phyloP scores from a whole-genome alignment of 2,329 filamentous ascomycete genomes.

The Cercospora beticola region DNA sequence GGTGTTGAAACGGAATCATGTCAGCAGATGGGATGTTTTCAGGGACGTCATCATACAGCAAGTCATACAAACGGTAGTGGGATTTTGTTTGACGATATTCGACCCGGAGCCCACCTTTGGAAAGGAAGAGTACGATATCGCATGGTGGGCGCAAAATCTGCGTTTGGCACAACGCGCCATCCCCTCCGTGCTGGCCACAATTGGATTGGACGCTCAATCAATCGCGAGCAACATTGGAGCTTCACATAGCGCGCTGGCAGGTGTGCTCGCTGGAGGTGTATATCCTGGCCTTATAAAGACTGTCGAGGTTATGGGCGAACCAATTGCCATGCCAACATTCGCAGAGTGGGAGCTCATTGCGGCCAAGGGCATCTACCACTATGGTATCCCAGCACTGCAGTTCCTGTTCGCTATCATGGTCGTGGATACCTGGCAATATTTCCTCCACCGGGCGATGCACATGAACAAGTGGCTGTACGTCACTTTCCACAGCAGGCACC shows the following conservation, averaged over 20 bases:
- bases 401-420: constrained; percentile 71
- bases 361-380: constrained; percentile 78
- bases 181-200: constrained; percentile 65
- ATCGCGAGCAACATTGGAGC: constrained; percentile 73
- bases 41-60: constrained; percentile 92
- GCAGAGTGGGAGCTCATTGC: constrained; percentile 75
- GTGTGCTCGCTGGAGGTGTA: constrained; percentile 72
- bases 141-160: constrained; percentile 83
- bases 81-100: constrained; percentile 64
- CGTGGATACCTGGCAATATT: constrained; percentile 98
- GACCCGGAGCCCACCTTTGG: constrained; percentile 74
- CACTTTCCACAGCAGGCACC: constrained; percentile 90
- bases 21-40: constrained; percentile 78
- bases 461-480: constrained; percentile 95
- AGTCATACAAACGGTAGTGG: constrained; percentile 76
- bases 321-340: constrained; percentile 65
- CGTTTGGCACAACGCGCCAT: constrained; percentile 76
- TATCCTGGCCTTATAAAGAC: constrained; percentile 68
- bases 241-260: constrained; percentile 72
- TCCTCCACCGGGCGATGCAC: constrained; percentile 94
- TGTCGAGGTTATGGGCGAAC: constrained; percentile 53
- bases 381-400: constrained; percentile 72
- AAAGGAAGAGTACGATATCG: constrained; percentile 79
- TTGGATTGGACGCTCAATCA: constrained; percentile 74
- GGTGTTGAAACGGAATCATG: constrained; percentile 82